A percentile compares a stretch with the other conserved stretches of the same genome.
These are phyloP conservation scores for Trichoderma citrinoviride DNA, from an alignment of 2,329 filamentous ascomycete genomes.

Conservation along the genomic window DNA sequence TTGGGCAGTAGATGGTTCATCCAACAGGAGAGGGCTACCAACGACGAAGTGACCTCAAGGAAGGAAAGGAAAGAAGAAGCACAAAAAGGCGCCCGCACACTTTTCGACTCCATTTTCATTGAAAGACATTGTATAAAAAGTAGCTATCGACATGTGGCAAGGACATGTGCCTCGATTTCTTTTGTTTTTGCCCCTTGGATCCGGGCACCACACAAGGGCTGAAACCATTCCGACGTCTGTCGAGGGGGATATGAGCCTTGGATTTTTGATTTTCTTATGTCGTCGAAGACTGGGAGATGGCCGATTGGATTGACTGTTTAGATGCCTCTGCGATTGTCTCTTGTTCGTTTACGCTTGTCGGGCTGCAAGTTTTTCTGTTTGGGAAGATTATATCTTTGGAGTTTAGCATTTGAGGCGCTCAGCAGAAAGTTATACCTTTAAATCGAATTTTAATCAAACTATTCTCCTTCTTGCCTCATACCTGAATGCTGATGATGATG, in stretches of 20 bases:
- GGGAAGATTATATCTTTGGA: conserved; percentile 22
- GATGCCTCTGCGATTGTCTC: conserved; percentile 1
- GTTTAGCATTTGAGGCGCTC: conserved; percentile 26
- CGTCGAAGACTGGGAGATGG: conserved; percentile 3
- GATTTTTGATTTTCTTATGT: conserved; percentile 14
- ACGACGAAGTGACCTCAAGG: background rate
- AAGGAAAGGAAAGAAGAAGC: background rate
- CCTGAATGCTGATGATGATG: background rate
- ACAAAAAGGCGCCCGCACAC: background rate
- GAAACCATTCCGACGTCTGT: conserved; percentile 3
- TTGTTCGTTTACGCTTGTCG: background rate
- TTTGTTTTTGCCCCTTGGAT: conserved; percentile 21
- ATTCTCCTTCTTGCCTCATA: conserved; percentile 15
- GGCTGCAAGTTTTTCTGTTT: background rate
- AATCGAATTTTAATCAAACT: conserved; percentile 22
- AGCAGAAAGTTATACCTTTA: conserved; percentile 17
- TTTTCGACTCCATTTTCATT: conserved; percentile 17
- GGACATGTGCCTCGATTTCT: conserved; percentile 21
- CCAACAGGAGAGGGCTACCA: background rate
- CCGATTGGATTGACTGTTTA: conserved; percentile 21
- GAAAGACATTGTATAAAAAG: conserved; percentile 25
- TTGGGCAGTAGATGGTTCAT: background rate
- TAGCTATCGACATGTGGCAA: conserved; percentile 22
- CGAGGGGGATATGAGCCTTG: conserved; percentile 1
- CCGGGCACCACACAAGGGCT: conserved; percentile 1